These are phyloP conservation scores for Cercospora janseana DNA, from an alignment of 2,329 filamentous ascomycete genomes.

Conservation along the genomic window DNA sequence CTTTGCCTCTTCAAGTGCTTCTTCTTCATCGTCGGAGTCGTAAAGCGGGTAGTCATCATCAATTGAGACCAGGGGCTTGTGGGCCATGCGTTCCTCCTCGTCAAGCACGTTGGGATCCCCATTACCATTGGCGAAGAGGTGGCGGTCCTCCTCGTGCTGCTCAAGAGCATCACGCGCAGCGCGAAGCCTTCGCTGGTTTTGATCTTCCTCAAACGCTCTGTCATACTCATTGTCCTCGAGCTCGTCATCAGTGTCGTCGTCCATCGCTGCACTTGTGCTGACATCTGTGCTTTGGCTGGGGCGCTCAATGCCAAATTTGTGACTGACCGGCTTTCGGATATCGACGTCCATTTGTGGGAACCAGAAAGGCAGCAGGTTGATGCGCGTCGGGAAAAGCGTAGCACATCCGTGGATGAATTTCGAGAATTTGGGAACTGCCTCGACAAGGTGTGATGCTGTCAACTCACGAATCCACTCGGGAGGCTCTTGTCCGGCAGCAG, in stretches of 20 bases:
- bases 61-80: constrained; percentile 54
- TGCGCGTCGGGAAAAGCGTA: constrained; percentile 78
- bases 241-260: constrained; percentile 68
- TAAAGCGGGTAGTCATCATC: constrained; percentile 79
- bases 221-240: constrained; percentile 54
- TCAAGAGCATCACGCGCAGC: constrained; percentile 52
- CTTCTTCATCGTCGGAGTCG: constrained; percentile 76
- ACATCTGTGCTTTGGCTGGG: constrained; percentile 71
- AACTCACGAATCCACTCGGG: constrained; percentile 96
- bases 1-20: constrained; percentile 74
- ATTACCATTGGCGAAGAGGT: constrained; percentile 44
- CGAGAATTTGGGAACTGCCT: constrained; percentile 98
- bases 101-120: constrained; percentile 56
- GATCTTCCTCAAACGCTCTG: constrained; percentile 50
- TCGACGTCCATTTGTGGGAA: constrained; percentile 98
- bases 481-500: constrained; percentile 88
- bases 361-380: constrained; percentile 92
- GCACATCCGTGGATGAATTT: constrained; percentile 98
- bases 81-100: constrained; percentile 77
- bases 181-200: constrained; percentile 49
- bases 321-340: constrained; percentile 86
- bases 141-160: constrained; percentile 51
- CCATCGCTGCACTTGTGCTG: constrained; percentile 72
- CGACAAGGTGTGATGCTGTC: constrained; percentile 88
- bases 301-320: constrained; percentile 86